Conservation (phyloP, 1,139 yeast species). For the Meyerozyma sp. region DNA sequence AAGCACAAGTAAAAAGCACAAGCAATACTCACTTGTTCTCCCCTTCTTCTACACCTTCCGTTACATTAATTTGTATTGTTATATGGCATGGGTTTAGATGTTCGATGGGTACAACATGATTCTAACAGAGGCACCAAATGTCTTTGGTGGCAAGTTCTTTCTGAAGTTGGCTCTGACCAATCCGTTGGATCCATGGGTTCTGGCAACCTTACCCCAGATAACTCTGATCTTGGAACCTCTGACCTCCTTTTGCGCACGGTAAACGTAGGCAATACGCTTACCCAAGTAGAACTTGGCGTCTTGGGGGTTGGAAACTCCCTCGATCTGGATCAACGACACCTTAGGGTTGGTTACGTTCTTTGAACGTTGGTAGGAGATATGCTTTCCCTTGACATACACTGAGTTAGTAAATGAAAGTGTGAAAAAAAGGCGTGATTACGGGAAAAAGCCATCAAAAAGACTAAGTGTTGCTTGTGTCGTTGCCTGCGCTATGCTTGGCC, state of each 20-base stretch:
- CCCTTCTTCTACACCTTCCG: conserved; percentile 2
- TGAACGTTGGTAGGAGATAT: conserved; percentile 99
- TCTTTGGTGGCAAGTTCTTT: conserved; percentile 98
- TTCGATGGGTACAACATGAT: conserved; percentile 99
- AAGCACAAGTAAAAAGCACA: background rate
- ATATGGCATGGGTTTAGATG: conserved; percentile 57
- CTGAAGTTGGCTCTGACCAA: conserved; percentile 98
- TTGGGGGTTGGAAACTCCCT: conserved; percentile 86
- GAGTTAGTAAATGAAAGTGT: conserved; percentile 37
- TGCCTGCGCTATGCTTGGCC: background rate
- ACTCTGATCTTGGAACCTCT: conserved; percentile 99
- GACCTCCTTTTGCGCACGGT: conserved; percentile 97
- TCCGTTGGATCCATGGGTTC: conserved; percentile 99
- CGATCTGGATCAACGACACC: conserved; percentile 93
- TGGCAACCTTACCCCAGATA: conserved; percentile 98
- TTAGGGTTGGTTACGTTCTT: conserved; percentile 98
- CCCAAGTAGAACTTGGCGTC: conserved; percentile 99
- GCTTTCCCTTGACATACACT: conserved; percentile 99
- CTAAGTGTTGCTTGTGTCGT: background rate
- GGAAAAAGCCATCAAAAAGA: background rate
- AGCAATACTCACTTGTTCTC: too few relatives aligned
- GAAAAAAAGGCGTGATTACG: background rate
- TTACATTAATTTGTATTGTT: conserved; percentile 22
- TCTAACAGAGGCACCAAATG: conserved; percentile 99
- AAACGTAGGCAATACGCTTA: conserved; percentile 98